Evolutionary conservation across 805 yeast genomes (phyloP).

Genomic region (Naumovozyma baii): DNA sequence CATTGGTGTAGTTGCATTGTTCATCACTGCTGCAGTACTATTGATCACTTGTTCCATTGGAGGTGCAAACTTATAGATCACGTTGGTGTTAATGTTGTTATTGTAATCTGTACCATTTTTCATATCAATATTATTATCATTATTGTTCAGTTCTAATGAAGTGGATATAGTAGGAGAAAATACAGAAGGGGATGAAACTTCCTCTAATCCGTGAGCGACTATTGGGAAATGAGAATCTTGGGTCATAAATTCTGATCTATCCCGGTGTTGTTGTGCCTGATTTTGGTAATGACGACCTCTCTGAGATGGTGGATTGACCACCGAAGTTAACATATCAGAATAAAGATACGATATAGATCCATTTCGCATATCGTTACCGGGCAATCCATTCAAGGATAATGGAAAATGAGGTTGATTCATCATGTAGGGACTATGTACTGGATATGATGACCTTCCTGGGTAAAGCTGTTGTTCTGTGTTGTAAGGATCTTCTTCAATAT

Average conservation of each 20-base stretch:
- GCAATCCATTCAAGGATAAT: not conserved
- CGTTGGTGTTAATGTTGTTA: conserved; percentile 1
- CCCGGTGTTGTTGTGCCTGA: not conserved
- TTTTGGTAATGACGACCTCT: not conserved
- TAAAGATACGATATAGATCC: not conserved
- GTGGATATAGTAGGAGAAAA: not conserved
- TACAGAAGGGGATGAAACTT: not conserved
- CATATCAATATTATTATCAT: not conserved
- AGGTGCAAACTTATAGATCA: conserved; percentile 2
- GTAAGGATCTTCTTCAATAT: not conserved
- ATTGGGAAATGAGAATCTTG: not conserved
- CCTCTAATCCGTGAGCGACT: not conserved
- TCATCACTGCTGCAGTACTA: conserved; percentile 20
- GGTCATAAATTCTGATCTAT: not conserved
- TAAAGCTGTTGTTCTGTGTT: not conserved
- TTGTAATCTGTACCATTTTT: not conserved
- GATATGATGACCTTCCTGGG: not conserved
- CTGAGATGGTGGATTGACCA: not conserved
- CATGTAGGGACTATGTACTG: not conserved
- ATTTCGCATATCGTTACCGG: not conserved
- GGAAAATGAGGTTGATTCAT: not conserved
- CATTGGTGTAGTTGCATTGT: conserved; percentile 16
- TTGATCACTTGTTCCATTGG: conserved; percentile 3
- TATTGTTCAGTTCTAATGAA: not conserved
- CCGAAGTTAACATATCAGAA: not conserved